A percentile compares a stretch with the other conserved stretches of the same genome.
phyloP scores from a whole-genome alignment of 2,329 filamentous ascomycete species.

The Trichoderma asperellum region DNA sequence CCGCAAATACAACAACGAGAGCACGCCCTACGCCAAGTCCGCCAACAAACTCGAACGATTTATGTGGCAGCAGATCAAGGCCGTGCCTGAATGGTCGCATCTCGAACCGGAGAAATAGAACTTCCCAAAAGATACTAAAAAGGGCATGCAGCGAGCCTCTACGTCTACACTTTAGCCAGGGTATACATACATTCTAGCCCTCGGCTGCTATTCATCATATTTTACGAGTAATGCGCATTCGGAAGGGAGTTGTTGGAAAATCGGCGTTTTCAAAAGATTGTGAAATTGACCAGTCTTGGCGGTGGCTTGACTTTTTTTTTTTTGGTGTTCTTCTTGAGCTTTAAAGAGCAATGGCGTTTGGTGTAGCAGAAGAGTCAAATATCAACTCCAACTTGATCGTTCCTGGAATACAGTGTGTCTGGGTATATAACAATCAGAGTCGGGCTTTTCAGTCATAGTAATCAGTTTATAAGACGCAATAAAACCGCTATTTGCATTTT shows the following conservation, averaged over 20 bases:
- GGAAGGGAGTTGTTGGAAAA: neutral
- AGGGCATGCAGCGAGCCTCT: neutral
- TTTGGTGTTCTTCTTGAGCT: neutral
- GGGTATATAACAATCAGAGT: neutral
- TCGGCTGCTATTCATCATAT: neutral
- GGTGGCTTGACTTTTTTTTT: neutral
- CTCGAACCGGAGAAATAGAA: slow-evolving; percentile 54
- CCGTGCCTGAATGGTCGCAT: slow-evolving; percentile 89
- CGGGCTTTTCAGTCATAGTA: neutral
- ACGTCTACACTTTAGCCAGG: neutral
- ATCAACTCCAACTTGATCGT: neutral
- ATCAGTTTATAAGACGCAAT: neutral
- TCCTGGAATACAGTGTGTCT: neutral
- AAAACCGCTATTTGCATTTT: neutral
- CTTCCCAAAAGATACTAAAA: slow-evolving; percentile 16
- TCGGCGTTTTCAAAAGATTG: neutral
- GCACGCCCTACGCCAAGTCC: slow-evolving; percentile 90
- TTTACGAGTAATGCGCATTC: neutral
- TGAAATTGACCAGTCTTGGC: neutral
- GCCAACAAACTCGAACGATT: slow-evolving; percentile 92
- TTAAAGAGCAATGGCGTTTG: slow-evolving; percentile 24
- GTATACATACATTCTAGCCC: neutral
- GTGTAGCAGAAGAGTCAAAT: neutral
- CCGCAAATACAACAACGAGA: slow-evolving; percentile 94
- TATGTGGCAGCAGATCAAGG: slow-evolving; percentile 92